Evolutionary conservation across 306 rosid species (phyloP).

Genomic region (Lupinus albus): DNA sequence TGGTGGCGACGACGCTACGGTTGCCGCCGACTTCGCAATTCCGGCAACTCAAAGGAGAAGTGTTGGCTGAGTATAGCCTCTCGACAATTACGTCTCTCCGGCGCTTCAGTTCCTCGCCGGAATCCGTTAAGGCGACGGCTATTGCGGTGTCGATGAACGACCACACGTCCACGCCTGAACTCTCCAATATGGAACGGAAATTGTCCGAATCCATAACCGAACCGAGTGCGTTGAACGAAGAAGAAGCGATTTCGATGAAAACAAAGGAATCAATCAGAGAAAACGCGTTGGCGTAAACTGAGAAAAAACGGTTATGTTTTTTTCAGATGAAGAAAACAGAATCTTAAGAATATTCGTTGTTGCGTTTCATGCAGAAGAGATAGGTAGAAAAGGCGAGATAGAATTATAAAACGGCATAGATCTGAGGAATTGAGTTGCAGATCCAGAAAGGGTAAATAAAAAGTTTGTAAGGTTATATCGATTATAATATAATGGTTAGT

Average conservation of each 20-base stretch:
- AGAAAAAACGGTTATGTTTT: neutral
- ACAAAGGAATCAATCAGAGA: no score
- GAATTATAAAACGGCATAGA: slow-evolving; percentile 40
- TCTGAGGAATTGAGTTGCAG: slow-evolving; percentile 35
- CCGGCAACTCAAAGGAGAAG: slow-evolving; percentile 44
- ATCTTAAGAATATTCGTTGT: slow-evolving; percentile 11
- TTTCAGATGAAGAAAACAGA: neutral
- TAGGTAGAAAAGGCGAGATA: slow-evolving; percentile 37
- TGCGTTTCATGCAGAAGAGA: neutral
- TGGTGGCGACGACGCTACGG: neutral
- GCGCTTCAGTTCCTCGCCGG: slow-evolving; percentile 60
- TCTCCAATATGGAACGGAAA: slow-evolving; percentile 72
- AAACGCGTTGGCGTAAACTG: no score
- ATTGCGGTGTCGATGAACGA: slow-evolving; percentile 84
- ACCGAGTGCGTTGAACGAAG: neutral
- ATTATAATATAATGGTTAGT: neutral
- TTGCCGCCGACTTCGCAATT: slow-evolving; percentile 52
- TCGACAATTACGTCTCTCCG: slow-evolving; percentile 82
- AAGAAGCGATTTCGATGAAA: neutral
- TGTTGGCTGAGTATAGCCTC: slow-evolving; percentile 62
- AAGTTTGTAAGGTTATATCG: neutral
- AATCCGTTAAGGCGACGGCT: slow-evolving; percentile 70
- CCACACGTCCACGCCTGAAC: slow-evolving; percentile 82
- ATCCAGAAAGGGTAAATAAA: slow-evolving; percentile 20
- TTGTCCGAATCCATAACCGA: slow-evolving; percentile 77